phyloP scores from a whole-genome alignment of 1,139 yeast genomes.

The Kurtzmaniella quercitrusa region DNA sequence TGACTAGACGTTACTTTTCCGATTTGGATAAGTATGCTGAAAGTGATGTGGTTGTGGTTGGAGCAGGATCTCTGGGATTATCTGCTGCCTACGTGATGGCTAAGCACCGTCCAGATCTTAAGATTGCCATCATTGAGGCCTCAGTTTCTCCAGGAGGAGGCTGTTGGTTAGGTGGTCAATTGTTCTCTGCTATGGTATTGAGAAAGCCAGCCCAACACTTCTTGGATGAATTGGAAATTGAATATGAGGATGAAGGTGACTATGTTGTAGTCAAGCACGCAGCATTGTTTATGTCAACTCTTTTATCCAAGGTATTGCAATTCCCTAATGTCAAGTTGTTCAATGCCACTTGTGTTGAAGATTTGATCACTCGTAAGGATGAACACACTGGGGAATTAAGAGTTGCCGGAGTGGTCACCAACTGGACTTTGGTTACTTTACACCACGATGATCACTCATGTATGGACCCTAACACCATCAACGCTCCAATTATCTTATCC shows the following conservation, averaged over 20 bases:
- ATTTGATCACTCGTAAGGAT: constrained; percentile 68
- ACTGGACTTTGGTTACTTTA: constrained; percentile 76
- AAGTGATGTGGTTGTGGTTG: constrained; percentile 69
- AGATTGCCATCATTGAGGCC: constrained; percentile 72
- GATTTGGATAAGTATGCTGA: constrained; percentile 75
- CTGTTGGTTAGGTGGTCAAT: constrained; percentile 77
- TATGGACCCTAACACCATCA: constrained; percentile 83
- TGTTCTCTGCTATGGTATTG: constrained; percentile 75
- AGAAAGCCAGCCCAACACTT: constrained; percentile 74
- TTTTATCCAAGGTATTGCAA: constrained; percentile 63
- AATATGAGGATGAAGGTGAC: constrained; percentile 77
- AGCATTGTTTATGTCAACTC: constrained; percentile 70
- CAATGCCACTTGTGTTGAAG: constrained; percentile 82
- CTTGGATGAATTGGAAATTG: constrained; percentile 60
- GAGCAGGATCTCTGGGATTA: constrained; percentile 78
- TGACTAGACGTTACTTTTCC: constrained; percentile 72
- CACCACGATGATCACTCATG: constrained; percentile 77
- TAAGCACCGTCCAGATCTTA: constrained; percentile 71
- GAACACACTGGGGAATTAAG: constrained; percentile 52
- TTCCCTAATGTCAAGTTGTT: constrained; percentile 75
- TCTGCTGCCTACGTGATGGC: constrained; percentile 73
- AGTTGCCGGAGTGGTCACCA: constrained; percentile 77
- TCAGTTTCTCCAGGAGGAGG: constrained; percentile 81
- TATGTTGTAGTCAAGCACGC: constrained; percentile 81
- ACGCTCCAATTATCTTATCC: constrained; percentile 65